Evolutionary conservation across 2,329 filamentous ascomycete species (phyloP), one percentile per base, ranked within the genome.

Genomic region (Metarhizium sp.): DNA sequence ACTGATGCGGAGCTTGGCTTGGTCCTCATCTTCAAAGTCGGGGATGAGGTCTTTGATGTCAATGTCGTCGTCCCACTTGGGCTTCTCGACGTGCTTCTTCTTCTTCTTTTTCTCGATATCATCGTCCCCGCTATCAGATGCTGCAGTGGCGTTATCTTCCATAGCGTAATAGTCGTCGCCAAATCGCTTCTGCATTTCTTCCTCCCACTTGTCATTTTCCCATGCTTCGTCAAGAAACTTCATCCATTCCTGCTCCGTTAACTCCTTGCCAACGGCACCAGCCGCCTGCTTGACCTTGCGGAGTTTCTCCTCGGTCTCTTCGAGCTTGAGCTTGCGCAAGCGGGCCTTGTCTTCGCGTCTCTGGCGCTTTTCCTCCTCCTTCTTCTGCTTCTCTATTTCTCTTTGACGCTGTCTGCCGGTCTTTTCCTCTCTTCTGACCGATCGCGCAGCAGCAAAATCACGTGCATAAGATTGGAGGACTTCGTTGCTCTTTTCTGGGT

Each of bases 31-130:
- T 20, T 89, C 83, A 66, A 95, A 96, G 58, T 95, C 90, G 1
- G 90, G 91, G 32, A 96, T 75, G 52, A 96, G 79, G 69, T 96
- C 92, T 58, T 88, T 90, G 74, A 99, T 97, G 67, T 97, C 92
- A 63, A 99, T 96, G 67, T 99, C 94, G 65, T 97, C 91, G 64
- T 96, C 90, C 87, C 92, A 99, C 66, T 79, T 85, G 61, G 82
- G 84, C 66, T 81, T 84, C 68, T 82, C 84, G 53, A 71, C 61
- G 18, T 73, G 72, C 45, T 74, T 67, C 60, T 64, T 69, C 59
- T 65, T 80, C 51, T 73, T 77, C n/a, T 67, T 74, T 7, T 71
- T 77, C 25, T 79, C 78, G 16, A 34, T 88, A 61, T 84, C 86
- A 1, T 80, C 78, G 29, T 86, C 82, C 18, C 80, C 88, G 57